Base-by-base conservation (phyloP, 169 alveolate genomes). In the Plasmodium gonderi region DNA sequence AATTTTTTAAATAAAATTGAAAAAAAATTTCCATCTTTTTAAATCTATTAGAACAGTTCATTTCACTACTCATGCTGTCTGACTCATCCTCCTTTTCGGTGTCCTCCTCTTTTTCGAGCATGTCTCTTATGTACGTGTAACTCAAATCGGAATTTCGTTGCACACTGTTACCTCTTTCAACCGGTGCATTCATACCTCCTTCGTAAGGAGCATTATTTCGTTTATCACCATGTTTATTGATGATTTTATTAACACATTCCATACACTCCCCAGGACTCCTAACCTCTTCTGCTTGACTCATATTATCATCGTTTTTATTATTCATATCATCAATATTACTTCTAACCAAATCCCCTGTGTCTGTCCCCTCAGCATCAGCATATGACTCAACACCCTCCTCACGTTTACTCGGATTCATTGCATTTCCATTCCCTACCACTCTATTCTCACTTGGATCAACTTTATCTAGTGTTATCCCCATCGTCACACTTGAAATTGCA, bases 11-110 rank as follows among this genome's bases (percentile, higher is more conserved):
- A 69, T 83, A 83, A 69, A 69, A 83, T 31, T 36, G 44, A 72
- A 83, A 83, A 83, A 83, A 83, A n/a, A 83, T 69, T 72, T 47
- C 60, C 75, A 83, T 83, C 31, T 74, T 83, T 83, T 83, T 83
- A 17, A 83, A 69, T n/a, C 60, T 33, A 23, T 68, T 83, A 69
- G 79, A 12, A n/a, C 44, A 17, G 64, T 83, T 42, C 54, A n/a
- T 36, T 33, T 38, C 79, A 45, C 69, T 64, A 20, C 79, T 36
- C 0, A 42, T 77, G 33, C 68, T 65, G 20, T 36, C 45, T 38
- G 78, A 38, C 2, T 75, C 81, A 23, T 75, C n/a, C 29, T 74
- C 81, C 6, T 17, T 65, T 20, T 64, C 40, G 11, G 49, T 4
- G 0, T 17, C 47, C 9, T 20, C 20, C 23, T 20, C 20, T 9